Evolutionary conservation across 805 yeast species (phyloP).

Genomic region (Metschnikowia lochheadii): DNA sequence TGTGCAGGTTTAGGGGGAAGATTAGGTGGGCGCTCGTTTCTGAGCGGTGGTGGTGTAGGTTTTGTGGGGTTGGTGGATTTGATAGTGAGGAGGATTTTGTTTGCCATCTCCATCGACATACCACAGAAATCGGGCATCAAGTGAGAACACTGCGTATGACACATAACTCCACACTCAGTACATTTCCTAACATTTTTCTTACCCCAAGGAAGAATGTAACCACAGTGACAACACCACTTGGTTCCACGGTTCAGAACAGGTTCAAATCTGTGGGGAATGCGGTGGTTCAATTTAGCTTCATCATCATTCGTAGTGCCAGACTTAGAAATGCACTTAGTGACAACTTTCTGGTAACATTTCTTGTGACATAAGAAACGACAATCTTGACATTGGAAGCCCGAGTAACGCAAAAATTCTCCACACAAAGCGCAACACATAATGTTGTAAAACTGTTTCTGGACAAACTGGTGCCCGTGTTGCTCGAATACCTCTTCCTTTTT

Average conservation of each 20-base stretch:
- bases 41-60: conserved; percentile 19
- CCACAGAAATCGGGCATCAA: conserved; percentile 98
- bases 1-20: conserved; percentile 4
- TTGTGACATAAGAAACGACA: conserved; percentile 78
- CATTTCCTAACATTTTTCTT: conserved; percentile 89
- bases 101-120: conserved; percentile 96
- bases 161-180: conserved; percentile 89
- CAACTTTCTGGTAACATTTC: conserved; percentile 75
- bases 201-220: conserved; percentile 93
- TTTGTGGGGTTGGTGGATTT: conserved; percentile 50
- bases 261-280: conserved; percentile 95
- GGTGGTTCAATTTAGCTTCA: conserved; percentile 83
- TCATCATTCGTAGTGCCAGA: conserved; percentile 68
- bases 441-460: conserved; percentile 89
- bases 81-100: conserved; percentile 79
- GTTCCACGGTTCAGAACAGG: conserved; percentile 92
- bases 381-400: conserved; percentile 85
- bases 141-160: conserved; percentile 89
- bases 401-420: conserved; percentile 86
- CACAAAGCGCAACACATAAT: conserved; percentile 97
- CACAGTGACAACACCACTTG: conserved; percentile 99
- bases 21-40: conserved; percentile 1
- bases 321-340: conserved; percentile 78
- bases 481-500: conserved; percentile 87
- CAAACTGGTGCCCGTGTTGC: conserved; percentile 96